These are phyloP conservation scores for Hymenoscyphus fructigenus DNA, from an alignment of 2,329 filamentous ascomycete species.

Conservation along the genomic window DNA sequence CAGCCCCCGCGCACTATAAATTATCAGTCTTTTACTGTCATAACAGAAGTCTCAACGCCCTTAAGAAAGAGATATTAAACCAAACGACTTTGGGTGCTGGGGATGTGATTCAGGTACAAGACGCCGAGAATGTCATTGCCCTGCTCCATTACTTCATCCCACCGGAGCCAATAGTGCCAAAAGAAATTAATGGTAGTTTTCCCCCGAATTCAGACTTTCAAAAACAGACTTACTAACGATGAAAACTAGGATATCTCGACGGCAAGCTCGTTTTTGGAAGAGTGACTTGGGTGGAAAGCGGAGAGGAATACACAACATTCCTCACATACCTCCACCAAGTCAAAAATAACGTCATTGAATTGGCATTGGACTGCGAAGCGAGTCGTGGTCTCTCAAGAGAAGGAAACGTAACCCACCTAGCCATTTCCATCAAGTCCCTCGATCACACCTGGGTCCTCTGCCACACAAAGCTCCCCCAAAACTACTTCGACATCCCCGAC, in stretches of 20 bases:
- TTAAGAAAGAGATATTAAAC: not conserved
- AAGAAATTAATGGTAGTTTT: not conserved
- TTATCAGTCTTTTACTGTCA: not conserved
- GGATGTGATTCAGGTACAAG: not conserved
- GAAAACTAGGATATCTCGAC: not conserved
- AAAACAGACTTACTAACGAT: not conserved
- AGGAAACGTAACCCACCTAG: not conserved
- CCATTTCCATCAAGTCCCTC: slow-evolving; percentile 4
- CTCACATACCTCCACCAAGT: not conserved
- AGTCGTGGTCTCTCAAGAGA: not conserved
- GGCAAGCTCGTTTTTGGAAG: not conserved
- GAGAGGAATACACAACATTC: not conserved
- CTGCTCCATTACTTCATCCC: not conserved
- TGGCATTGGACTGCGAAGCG: not conserved
- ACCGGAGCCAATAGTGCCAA: not conserved
- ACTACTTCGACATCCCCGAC: slow-evolving; percentile 6
- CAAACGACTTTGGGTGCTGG: not conserved
- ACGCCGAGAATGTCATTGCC: not conserved
- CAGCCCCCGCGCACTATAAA: not conserved
- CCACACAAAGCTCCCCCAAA: not conserved
- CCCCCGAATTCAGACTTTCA: not conserved
- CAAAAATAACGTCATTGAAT: not conserved
- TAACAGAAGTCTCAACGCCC: not conserved
- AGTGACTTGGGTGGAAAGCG: slow-evolving; percentile 7
- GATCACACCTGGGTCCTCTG: slow-evolving; percentile 8